Conservation (phyloP, 2,329 filamentous ascomycete genomes). For the Phyllosticta capitalensis region DNA sequence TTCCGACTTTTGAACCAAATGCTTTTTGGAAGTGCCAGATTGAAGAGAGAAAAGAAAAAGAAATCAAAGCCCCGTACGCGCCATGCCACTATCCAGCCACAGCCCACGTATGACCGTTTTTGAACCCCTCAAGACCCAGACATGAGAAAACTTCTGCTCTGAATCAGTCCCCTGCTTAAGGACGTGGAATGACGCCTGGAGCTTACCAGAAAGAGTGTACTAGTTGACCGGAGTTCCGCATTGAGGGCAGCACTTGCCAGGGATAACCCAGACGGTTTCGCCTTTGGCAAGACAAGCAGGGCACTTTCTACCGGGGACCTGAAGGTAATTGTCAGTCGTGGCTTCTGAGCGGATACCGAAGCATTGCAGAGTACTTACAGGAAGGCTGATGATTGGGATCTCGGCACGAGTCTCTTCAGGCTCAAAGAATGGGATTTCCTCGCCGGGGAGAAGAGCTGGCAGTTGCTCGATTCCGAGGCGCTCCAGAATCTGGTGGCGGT, state of each 20-base stretch:
- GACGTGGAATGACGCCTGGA: not conserved
- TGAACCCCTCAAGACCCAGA: not conserved
- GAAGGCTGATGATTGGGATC: constrained; percentile 25
- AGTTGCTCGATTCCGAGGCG: constrained; percentile 12
- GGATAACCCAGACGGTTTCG: constrained; percentile 32
- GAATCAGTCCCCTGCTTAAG: not conserved
- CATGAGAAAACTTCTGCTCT: not conserved
- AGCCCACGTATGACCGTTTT: not conserved
- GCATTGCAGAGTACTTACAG: constrained; percentile 17
- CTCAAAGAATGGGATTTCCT: constrained; percentile 2
- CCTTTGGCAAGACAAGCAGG: constrained; percentile 30
- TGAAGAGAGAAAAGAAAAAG: not conserved
- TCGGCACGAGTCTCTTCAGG: constrained; percentile 11
- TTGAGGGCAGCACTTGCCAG: constrained; percentile 29
- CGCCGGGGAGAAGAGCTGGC: constrained; percentile 6
- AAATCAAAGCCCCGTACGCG: not conserved
- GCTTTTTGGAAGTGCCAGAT: not conserved
- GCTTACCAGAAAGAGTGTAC: not conserved
- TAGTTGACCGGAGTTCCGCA: constrained; percentile 32
- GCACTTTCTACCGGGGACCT: constrained; percentile 32
- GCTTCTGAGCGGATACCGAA: not conserved
- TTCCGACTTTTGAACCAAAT: not conserved
- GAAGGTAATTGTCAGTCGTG: not conserved
- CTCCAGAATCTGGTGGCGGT: constrained; percentile 11
- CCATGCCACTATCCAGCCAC: not conserved